Conservation (phyloP, 2,329 filamentous ascomycete genomes). For the Ilyonectria mors-panacis region DNA sequence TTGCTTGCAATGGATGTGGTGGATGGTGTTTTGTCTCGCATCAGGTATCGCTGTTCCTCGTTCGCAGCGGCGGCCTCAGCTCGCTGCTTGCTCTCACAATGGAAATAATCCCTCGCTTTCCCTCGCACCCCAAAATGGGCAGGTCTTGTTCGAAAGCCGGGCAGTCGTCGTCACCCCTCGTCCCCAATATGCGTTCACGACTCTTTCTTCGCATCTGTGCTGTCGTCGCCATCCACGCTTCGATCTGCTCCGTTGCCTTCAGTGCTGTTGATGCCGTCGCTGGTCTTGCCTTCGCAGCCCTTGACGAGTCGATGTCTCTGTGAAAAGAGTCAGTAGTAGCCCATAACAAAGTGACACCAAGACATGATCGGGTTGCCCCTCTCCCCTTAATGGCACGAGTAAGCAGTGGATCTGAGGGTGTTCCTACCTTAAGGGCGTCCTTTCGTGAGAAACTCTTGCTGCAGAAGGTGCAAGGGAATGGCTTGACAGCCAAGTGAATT, state of each 20-base stretch:
- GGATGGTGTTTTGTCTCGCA: slow-evolving; percentile 28
- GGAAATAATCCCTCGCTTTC: slow-evolving; percentile 6
- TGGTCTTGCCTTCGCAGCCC: slow-evolving; percentile 65
- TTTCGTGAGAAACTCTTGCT: slow-evolving; percentile 98
- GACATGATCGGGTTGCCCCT: not conserved
- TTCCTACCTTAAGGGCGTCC: slow-evolving; percentile 91
- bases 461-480: slow-evolving; percentile 91
- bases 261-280: slow-evolving; percentile 43
- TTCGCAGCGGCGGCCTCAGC: not conserved
- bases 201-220: slow-evolving; percentile 43
- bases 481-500: slow-evolving; percentile 95
- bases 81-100: slow-evolving; percentile 13
- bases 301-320: slow-evolving; percentile 76
- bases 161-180: slow-evolving; percentile 27
- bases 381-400: not conserved
- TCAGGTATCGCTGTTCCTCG: slow-evolving; percentile 13
- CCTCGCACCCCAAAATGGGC: slow-evolving; percentile 15
- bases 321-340: slow-evolving; percentile 36
- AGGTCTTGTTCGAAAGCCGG: slow-evolving; percentile 30
- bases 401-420: not conserved
- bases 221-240: slow-evolving; percentile 46
- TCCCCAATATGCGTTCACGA: slow-evolving; percentile 28
- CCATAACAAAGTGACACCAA: not conserved
- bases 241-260: slow-evolving; percentile 42
- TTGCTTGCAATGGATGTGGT: slow-evolving; percentile 30